Evolutionary conservation across 2,329 filamentous ascomycete species (phyloP), one percentile per base, ranked within the genome.

Genomic region (Aspergillus clavatus): DNA sequence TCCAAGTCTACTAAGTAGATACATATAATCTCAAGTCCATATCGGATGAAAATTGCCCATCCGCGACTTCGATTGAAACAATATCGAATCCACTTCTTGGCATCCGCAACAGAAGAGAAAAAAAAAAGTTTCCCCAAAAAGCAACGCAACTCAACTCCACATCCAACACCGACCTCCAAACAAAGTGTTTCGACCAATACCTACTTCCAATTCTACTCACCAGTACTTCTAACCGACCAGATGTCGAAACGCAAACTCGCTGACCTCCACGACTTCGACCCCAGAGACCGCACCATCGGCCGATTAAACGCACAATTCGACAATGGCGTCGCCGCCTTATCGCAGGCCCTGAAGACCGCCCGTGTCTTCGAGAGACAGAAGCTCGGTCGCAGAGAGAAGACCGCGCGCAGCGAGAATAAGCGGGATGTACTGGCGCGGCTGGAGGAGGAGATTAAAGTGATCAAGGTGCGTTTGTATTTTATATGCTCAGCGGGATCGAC

Each of bases 291-390:
- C 37, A 42, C 55, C 38, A 59, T 60, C 43, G 62, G 38, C 26
- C 68, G 72, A 12, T 58, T 77, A 3, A 65, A 68, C 28, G 61
- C 71, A 42, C 72, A 74, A 51, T 69, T 82, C 46, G 67, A 74
- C 24, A 69, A 75, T 38, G 74, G 73, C 21, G 71, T 73, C 35
- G 73, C 74, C 45, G 58, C 71, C 16, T 68, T 83, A 4, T 67
- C 70, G 16, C 65, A 71, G 21, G 78, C 77, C 1, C 71, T 83
- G 35, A 82, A 81, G 57, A 68, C 76, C 7, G 78, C 78, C 27
- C 77, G 78, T 35, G 76, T 77, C 8, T 81, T 83, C 52, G 81
- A 84, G 62, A 70, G 80, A 40, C 81, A 84, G 62, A 84, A 84
- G 59, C 68, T 83, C 46, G 76, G 79, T 18, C 71, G 80, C 11